Conservation (phyloP, 148 eudicot species). For the Selenicereus undatus region DNA sequence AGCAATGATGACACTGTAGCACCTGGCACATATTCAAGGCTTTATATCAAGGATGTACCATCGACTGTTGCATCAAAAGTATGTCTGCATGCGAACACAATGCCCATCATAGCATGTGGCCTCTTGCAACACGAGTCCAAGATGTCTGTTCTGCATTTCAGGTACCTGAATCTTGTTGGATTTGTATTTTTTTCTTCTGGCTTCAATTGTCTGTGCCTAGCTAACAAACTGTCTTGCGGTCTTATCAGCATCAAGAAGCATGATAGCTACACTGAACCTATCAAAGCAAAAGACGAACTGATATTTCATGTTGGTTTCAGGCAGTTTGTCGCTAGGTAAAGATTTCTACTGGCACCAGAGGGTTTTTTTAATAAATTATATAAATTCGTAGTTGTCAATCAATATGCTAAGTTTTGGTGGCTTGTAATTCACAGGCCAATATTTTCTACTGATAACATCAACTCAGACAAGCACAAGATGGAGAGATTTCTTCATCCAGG, state of each 20-base stretch:
- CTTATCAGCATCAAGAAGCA: constrained; percentile 76
- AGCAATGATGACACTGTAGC: constrained; percentile 46
- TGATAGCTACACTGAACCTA: constrained; percentile 73
- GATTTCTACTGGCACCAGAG: background rate
- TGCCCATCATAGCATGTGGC: constrained; percentile 71
- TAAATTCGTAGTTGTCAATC: background rate
- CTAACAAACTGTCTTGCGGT: constrained; percentile 4
- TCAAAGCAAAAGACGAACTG: constrained; percentile 89
- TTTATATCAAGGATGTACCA: constrained; percentile 67
- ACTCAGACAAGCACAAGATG: constrained; percentile 92
- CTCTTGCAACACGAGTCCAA: constrained; percentile 95
- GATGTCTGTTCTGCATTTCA: constrained; percentile 95
- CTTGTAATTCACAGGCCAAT: constrained; percentile 62
- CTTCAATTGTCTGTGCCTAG: background rate
- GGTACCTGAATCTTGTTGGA: constrained; percentile 36
- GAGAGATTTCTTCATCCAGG: constrained; percentile 97
- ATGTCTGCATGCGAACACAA: constrained; percentile 36
- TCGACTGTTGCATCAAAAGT: constrained; percentile 56
- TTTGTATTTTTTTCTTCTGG: background rate
- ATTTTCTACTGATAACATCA: constrained; percentile 71
- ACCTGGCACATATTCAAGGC: constrained; percentile 63
- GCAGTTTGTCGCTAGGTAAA: constrained; percentile 72
- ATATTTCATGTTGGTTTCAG: constrained; percentile 93
- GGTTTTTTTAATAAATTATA: background rate
- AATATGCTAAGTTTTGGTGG: background rate